Evolutionary conservation across 805 yeast genomes (phyloP).

Genomic region (Monosporozyma yasuniensis): DNA sequence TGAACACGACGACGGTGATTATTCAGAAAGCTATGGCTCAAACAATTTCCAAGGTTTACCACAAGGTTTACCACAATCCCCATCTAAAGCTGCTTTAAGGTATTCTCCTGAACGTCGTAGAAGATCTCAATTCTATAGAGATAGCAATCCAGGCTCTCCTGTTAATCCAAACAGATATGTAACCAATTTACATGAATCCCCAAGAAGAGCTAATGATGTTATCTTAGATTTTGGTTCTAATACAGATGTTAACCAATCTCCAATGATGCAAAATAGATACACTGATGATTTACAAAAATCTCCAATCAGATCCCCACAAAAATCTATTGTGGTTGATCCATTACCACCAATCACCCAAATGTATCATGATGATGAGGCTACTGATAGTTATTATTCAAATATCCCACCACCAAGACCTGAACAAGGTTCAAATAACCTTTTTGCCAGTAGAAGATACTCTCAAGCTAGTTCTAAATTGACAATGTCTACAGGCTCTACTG

Average conservation of each 20-base stretch:
- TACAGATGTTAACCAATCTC: constrained; percentile 14
- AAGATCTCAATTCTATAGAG: constrained; percentile 25
- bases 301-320: constrained; percentile 5
- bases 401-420: constrained; percentile 4
- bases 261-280: not conserved
- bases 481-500: constrained; percentile 19
- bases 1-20: constrained; percentile 5
- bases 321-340: not conserved
- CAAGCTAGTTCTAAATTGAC: constrained; percentile 13
- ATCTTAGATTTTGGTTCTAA: constrained; percentile 36
- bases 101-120: constrained; percentile 34
- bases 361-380: constrained; percentile 22
- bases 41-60: constrained; percentile 29
- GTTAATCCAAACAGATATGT: constrained; percentile 52
- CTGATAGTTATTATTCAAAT: constrained; percentile 12
- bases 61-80: constrained; percentile 31
- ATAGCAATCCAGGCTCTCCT: constrained; percentile 26
- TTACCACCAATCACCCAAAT: constrained; percentile 4
- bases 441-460: constrained; percentile 15
- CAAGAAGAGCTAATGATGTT: constrained; percentile 47
- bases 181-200: constrained; percentile 63
- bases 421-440: constrained; percentile 7
- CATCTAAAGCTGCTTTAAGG: constrained; percentile 33
- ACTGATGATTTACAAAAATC: constrained; percentile 8
- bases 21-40: constrained; percentile 17